These are phyloP conservation scores for Phytophthora pistaciae DNA, from an alignment of 352 stramenopile species.

Conservation along the genomic window DNA sequence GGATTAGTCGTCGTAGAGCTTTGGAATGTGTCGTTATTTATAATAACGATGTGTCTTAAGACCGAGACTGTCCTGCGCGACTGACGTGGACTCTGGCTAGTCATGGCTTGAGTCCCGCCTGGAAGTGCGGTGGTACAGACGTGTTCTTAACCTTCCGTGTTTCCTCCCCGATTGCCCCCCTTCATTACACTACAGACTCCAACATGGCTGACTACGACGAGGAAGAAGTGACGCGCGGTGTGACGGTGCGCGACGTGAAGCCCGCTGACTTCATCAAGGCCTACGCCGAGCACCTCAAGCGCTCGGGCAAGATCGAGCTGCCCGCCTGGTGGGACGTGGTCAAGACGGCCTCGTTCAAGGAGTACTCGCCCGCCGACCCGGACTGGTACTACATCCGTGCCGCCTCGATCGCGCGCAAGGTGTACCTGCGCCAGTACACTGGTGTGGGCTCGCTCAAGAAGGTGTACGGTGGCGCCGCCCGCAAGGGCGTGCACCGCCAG, in stretches of 20 bases:
- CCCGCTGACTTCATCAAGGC: constrained; percentile 98
- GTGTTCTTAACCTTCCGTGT: constrained; percentile 85
- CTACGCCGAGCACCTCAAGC: constrained; percentile 99
- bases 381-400: constrained; percentile 99
- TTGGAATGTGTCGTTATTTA: constrained; percentile 41
- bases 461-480: constrained; percentile 96
- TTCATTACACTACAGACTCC: constrained; percentile 54
- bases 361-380: constrained; percentile 97
- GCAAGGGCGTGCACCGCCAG: constrained; percentile 94
- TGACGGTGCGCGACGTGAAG: constrained; percentile 98
- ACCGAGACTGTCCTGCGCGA: constrained; percentile 92
- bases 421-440: constrained; percentile 98
- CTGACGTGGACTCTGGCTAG: constrained; percentile 43
- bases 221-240: constrained; percentile 80
- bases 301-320: constrained; percentile 98
- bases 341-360: constrained; percentile 98
- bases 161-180: constrained; percentile 8
- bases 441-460: constrained; percentile 98
- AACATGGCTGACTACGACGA: constrained; percentile 88
- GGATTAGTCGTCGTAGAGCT: constrained; percentile 28
- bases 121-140: constrained; percentile 89
- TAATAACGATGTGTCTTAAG: constrained; percentile 83
- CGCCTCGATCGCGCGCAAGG: constrained; percentile 97
- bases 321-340: constrained; percentile 98
- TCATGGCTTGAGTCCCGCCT: constrained; percentile 34